These are phyloP conservation scores for Aurantiochytrium sp. DNA, from an alignment of 108 stramenopile species.

Conservation along the genomic window DNA sequence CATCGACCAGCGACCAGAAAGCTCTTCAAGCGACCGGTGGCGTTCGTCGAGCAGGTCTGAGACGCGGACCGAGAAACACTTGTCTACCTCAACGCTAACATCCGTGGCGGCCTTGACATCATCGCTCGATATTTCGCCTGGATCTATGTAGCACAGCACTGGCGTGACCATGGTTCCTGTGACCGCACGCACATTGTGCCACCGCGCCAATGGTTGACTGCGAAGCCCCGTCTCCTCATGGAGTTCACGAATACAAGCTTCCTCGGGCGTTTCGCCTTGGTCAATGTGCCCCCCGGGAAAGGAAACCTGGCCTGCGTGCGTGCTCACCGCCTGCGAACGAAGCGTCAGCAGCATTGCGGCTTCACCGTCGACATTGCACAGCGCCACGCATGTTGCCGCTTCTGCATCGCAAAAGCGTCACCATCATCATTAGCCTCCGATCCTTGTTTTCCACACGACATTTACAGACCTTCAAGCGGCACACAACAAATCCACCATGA, in stretches of 20 bases:
- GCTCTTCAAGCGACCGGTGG: not conserved
- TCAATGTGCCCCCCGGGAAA: slow-evolving; percentile 24
- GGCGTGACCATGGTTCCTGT: slow-evolving; percentile 22
- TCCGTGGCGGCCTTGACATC: not conserved
- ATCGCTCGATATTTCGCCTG: not conserved
- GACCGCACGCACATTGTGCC: slow-evolving; percentile 16
- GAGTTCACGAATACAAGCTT: not conserved
- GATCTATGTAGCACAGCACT: not conserved
- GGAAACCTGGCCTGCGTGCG: slow-evolving; percentile 21
- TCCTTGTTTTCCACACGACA: too few relatives aligned
- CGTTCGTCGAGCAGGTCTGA: not conserved
- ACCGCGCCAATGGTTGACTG: not conserved
- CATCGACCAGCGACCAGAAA: not conserved
- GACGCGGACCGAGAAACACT: not conserved
- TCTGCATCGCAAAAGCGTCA: not conserved
- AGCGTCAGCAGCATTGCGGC: not conserved
- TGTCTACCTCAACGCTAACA: not conserved
- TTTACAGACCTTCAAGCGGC: too few relatives aligned
- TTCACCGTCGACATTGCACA: not conserved
- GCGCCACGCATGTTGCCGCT: not conserved
- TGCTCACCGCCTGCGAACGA: not conserved
- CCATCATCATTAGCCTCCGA: too few relatives aligned
- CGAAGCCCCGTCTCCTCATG: not conserved
- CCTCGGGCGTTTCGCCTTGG: not conserved
- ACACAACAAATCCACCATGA: too few relatives aligned